Conservation (phyloP, 768 basidiomycete genomes). For the Mycena alexandri region DNA sequence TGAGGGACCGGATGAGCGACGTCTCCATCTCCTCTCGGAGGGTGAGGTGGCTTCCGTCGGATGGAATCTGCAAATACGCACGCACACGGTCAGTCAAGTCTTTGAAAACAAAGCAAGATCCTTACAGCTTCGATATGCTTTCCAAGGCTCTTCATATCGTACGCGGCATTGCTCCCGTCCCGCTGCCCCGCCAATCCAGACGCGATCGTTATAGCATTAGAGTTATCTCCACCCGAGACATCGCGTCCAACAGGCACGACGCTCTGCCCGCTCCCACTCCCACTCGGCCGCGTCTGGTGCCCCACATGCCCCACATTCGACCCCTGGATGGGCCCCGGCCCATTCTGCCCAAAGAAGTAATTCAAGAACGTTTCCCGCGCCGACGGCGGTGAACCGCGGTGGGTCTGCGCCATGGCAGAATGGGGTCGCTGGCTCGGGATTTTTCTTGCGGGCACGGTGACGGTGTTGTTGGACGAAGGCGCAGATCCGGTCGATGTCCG, state of each 20-base stretch:
- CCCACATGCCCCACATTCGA: conserved; percentile 60
- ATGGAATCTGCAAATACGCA: conserved; percentile 60
- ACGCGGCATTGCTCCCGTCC: conserved; percentile 87
- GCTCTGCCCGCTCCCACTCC: conserved; percentile 37
- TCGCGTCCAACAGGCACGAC: conserved; percentile 73
- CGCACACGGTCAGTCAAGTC: conserved; percentile 8
- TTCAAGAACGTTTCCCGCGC: conserved; percentile 95
- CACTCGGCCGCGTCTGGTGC: conserved; percentile 39
- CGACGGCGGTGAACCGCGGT: conserved; percentile 60
- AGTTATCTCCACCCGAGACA: conserved; percentile 65
- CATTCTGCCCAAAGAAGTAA: conserved; percentile 97
- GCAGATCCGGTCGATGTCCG: conserved; percentile 56
- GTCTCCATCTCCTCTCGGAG: conserved; percentile 97
- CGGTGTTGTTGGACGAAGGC: conserved; percentile 45
- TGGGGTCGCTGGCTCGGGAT: conserved; percentile 45
- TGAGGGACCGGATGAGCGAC: conserved; percentile 92
- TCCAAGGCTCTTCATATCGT: conserved; percentile 98
- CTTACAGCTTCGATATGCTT: conserved; percentile 97
- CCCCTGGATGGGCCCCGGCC: conserved; percentile 77
- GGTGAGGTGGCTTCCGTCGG: conserved; percentile 74
- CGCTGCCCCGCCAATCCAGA: conserved; percentile 76
- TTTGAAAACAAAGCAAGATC: conserved; percentile 37
- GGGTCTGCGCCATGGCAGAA: conserved; percentile 50
- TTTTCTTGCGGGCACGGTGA: conserved; percentile 45
- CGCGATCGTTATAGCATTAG: conserved; percentile 49